Conservation (phyloP, 2,329 filamentous ascomycete genomes). For the Sporothrix dimorphospora region DNA sequence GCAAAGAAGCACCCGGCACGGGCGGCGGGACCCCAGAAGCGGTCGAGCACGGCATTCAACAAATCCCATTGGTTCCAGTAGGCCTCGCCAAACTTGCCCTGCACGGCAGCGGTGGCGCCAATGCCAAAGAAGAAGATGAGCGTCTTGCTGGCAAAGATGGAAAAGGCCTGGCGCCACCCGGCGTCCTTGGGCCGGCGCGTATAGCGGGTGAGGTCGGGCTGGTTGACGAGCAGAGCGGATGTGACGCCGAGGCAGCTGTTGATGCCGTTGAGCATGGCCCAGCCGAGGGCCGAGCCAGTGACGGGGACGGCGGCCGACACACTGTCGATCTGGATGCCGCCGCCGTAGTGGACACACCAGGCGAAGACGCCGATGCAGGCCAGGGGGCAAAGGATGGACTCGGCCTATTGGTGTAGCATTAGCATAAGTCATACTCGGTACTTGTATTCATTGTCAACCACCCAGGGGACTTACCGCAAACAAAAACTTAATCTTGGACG, state of each 20-base stretch:
- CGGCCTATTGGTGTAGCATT: slow-evolving; percentile 20
- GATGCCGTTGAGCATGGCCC: slow-evolving; percentile 45
- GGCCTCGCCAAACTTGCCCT: slow-evolving; percentile 45
- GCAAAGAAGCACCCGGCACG: slow-evolving; percentile 33
- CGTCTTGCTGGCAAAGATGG: slow-evolving; percentile 41
- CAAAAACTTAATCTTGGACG: slow-evolving; percentile 46
- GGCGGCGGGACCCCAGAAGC: slow-evolving; percentile 31
- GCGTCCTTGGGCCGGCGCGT: slow-evolving; percentile 35
- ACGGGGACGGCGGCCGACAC: slow-evolving; percentile 36
- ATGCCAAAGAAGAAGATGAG: slow-evolving; percentile 44
- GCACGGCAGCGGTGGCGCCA: slow-evolving; percentile 47
- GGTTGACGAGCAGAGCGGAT: slow-evolving; percentile 43
- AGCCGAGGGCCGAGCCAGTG: slow-evolving; percentile 40
- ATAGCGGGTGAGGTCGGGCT: slow-evolving; percentile 47
- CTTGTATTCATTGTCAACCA: not conserved
- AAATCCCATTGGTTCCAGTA: slow-evolving; percentile 35
- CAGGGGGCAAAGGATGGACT: slow-evolving; percentile 45
- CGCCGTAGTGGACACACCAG: slow-evolving; percentile 28
- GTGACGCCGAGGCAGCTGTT: slow-evolving; percentile 45
- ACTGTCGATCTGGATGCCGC: slow-evolving; percentile 36
- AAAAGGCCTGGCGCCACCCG: slow-evolving; percentile 39
- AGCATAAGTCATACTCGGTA: not conserved
- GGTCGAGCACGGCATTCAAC: slow-evolving; percentile 32
- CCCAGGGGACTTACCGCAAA: slow-evolving; percentile 24
- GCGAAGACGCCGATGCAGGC: slow-evolving; percentile 28